Base-by-base conservation (phyloP, 805 yeast species). In the Grigorovia yakushimaensis region DNA sequence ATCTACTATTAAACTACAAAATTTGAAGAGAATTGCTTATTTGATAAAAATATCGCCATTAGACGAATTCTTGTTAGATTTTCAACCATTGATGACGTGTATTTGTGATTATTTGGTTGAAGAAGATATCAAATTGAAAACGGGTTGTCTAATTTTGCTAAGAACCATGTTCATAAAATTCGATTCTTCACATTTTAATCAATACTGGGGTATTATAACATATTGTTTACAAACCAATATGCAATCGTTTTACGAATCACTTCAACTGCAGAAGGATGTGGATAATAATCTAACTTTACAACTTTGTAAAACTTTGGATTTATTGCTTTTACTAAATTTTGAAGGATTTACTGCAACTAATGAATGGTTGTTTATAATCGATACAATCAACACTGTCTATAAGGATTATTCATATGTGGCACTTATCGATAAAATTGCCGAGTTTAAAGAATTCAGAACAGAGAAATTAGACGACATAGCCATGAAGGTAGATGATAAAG, bases 351-450 rank as follows among this genome's bases (percentile, higher is more conserved):
- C 64, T 59, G 78, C 63, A 60, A 66, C 66, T 8, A 66, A 77
- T 51, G 93, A 88, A 57, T 91, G 98, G 98, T 68, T 93, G 1
- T 93, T 88, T 59, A 76, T 91, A 10, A 73, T 81, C 23, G 87
- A 84, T 55, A 79, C 77, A 17, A 72, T 79, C 17, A 82, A 79
- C 49, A 79, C 82, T 18, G 71, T 76, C 27, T 73, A 71, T 54
- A 71, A 73, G 49, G 66, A 60, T 4, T 56, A 58, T 24, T 57
- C 64, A 8, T 63, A 51, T 43, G 52, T 64, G 40, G 52, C 66
- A 0, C 55, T 79, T 13, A 65, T 79, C 21, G 88, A 82, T 49
- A 62, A 67, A 49, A 62, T 77, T 9, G 63, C 72, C 4, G 61
- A 57, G 37, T 55, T 57, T 49, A 67, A 62, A 47, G 70, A 70